Base-by-base conservation (phyloP, 1,284 basidiomycete genomes). In the Ganoderma sinense region DNA sequence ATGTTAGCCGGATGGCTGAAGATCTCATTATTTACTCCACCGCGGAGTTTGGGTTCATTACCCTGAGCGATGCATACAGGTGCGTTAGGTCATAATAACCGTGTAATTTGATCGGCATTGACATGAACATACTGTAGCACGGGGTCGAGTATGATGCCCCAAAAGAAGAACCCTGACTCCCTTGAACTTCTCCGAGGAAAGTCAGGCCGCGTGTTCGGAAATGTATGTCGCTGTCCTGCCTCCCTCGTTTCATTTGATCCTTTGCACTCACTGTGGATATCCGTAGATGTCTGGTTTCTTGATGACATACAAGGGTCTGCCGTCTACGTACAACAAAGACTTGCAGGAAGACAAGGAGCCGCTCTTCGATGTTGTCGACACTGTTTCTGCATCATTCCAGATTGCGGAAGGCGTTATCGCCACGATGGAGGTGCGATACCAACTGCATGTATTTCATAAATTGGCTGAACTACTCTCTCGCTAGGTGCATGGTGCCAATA, bases 301-400 rank as follows among this genome's bases (percentile, higher is more conserved):
- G 84, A 97, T 99, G 95, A 97, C 96, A 8, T 86, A 98, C 78
- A 99, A 99, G 80, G 97, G 98, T 33, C 86, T 99, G 62, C 97
- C 97, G 13, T 98, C 97, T 36, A 99, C 97, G 11, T 99, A 99
- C 85, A 99, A 99, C 87, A 99, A 99, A 83, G 97, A 99, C 82
- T 84, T 99, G 69, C 97, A 99, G 82, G 98, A 99, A 82, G 97
- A 98, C 82, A 99, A 99, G 83, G 97, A 99, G 80, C 97, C 97
- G 0, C 83, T 99, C 67, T 99, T 99, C 75, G 97, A 99, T 79
- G 87, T 93, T 10, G 94, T 97, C 43, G 96, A 98, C 79, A 98
- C 95, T 41, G 84, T 98, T 51, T 90, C 91, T n/a, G 93, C 95
- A 51, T 97, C 93, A 59, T 88, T 99, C 77, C 91, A 93, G 78